phyloP scores from a whole-genome alignment of 2,329 filamentous ascomycete genomes.

The Teratosphaeria epicoccoides region DNA sequence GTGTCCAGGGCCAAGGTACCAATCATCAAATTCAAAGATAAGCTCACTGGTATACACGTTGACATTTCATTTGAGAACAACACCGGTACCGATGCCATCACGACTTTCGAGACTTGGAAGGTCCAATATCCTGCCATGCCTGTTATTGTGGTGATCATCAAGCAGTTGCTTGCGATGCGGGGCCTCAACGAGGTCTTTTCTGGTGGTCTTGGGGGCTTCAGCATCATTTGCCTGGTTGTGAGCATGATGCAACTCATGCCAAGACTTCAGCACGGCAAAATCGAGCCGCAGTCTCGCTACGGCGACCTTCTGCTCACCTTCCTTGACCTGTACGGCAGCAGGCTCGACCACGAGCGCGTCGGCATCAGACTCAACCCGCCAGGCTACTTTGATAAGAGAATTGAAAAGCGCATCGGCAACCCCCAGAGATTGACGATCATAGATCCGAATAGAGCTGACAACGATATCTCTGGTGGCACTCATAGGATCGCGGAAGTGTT shows the following conservation, averaged over 20 bases:
- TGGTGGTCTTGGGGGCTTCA: conserved; percentile 87
- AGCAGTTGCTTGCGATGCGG: conserved; percentile 84
- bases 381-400: conserved; percentile 59
- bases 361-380: conserved; percentile 71
- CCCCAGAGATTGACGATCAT: conserved; percentile 69
- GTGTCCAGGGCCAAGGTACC: conserved; percentile 75
- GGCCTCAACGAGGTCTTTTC: conserved; percentile 83
- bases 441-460: conserved; percentile 73
- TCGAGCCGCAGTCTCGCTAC: conserved; percentile 55
- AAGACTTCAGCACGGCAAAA: conserved; percentile 50
- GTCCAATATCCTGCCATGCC: conserved; percentile 72
- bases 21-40: conserved; percentile 82
- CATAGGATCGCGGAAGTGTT: conserved; percentile 58
- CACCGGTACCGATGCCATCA: conserved; percentile 67
- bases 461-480: conserved; percentile 86
- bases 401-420: conserved; percentile 38
- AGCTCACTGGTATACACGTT: conserved; percentile 65
- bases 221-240: conserved; percentile 85
- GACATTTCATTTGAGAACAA: conserved; percentile 93
- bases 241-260: conserved; percentile 78
- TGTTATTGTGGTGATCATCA: conserved; percentile 73
- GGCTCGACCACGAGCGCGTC: conserved; percentile 58
- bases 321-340: conserved; percentile 76
- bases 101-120: conserved; percentile 75
- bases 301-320: conserved; percentile 79